Conservation (phyloP, 129 eudicot species). For the Flaveria ramosissima region DNA sequence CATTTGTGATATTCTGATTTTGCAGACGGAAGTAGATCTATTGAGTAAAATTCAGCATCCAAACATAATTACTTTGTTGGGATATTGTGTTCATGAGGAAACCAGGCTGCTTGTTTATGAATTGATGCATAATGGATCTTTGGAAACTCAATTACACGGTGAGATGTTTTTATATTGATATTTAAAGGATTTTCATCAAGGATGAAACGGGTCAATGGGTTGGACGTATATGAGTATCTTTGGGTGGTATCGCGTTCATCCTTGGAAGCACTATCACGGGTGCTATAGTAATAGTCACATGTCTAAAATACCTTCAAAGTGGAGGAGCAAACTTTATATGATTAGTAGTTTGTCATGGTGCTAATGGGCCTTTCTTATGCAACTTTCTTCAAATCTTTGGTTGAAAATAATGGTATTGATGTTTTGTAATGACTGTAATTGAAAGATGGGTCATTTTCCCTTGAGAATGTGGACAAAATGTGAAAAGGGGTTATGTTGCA, state of each 20-base stretch:
- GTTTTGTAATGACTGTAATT: slow-evolving; percentile 1
- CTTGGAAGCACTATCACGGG: background rate
- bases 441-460: slow-evolving; percentile 22
- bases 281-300: background rate
- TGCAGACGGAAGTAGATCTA: slow-evolving; percentile 83
- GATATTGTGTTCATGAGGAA: slow-evolving; percentile 70
- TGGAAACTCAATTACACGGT: slow-evolving; percentile 88
- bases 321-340: slow-evolving; percentile 3
- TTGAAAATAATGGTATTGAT: slow-evolving; percentile 3
- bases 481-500: slow-evolving; percentile 18
- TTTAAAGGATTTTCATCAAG: background rate
- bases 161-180: slow-evolving; percentile 9
- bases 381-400: slow-evolving; percentile 3
- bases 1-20: slow-evolving; percentile 15
- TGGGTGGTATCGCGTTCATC: no score
- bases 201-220: background rate
- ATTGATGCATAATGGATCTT: slow-evolving; percentile 87
- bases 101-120: slow-evolving; percentile 71
- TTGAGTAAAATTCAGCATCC: slow-evolving; percentile 92
- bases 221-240: background rate
- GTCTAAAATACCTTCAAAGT: slow-evolving; percentile 18
- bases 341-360: slow-evolving; percentile 15
- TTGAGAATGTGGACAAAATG: slow-evolving; percentile 12
- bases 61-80: slow-evolving; percentile 72
- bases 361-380: slow-evolving; percentile 19